Conservation (phyloP, 2,329 filamentous ascomycete genomes). For the Fusarium duplospermum region DNA sequence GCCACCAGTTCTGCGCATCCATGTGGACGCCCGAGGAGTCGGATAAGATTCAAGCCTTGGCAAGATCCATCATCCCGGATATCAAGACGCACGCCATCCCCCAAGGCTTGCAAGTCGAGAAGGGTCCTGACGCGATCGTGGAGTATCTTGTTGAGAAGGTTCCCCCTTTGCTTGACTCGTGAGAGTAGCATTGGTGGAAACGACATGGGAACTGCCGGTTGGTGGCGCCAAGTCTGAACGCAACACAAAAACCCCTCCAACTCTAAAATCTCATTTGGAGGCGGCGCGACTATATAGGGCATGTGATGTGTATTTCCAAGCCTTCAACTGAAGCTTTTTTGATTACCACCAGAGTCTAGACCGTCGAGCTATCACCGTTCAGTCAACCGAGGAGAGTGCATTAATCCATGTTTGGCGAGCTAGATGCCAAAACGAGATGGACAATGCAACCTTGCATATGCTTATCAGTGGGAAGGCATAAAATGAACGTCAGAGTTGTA, state of each 20-base stretch:
- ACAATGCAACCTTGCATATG: background rate
- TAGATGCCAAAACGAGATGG: background rate
- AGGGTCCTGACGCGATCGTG: conserved; percentile 65
- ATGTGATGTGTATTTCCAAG: background rate
- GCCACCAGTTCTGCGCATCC: conserved; percentile 67
- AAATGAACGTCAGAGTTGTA: background rate
- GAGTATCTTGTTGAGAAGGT: conserved; percentile 61
- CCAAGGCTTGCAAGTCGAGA: conserved; percentile 63
- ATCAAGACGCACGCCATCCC: conserved; percentile 66
- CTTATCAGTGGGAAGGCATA: background rate
- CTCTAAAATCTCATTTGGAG: background rate
- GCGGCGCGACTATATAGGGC: background rate
- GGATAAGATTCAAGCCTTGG: conserved; percentile 57
- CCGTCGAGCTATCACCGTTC: background rate
- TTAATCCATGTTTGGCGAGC: background rate
- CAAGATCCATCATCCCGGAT: conserved; percentile 56
- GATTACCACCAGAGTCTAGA: background rate
- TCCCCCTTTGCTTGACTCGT: conserved; percentile 36
- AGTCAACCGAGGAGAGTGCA: background rate
- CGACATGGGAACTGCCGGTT: background rate
- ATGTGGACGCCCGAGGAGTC: conserved; percentile 62
- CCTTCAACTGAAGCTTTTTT: background rate
- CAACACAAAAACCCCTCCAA: background rate
- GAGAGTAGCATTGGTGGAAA: background rate
- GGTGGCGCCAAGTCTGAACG: background rate